Percentiles rank a stretch among this genome's conserved stretches.
Evolutionary conservation across 768 basidiomycete genomes (phyloP).

Genomic region (Kwoniella europaea): DNA sequence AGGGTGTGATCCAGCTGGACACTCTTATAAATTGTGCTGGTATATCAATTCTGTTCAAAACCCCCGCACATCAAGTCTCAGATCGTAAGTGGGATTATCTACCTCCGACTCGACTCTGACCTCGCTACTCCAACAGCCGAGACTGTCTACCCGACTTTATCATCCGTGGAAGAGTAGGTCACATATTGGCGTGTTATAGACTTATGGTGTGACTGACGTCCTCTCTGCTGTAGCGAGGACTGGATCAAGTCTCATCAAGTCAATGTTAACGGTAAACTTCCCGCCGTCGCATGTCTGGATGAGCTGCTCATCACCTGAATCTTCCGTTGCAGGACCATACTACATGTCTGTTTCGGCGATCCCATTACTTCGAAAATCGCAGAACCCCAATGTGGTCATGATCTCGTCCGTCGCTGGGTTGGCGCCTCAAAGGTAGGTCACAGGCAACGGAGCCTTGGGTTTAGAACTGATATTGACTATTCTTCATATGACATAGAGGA

Average conservation of each 20-base stretch:
- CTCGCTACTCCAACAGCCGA: conserved; percentile 21
- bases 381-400: conserved; percentile 30
- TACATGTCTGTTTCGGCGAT: conserved; percentile 29
- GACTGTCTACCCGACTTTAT: conserved; percentile 29
- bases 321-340: conserved; percentile 24
- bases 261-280: conserved; percentile 31
- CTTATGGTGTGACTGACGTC: too few species aligned
- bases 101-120: not conserved
- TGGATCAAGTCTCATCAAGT: conserved; percentile 22
- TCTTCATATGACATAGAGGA: conserved; percentile 7
- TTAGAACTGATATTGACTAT: too few species aligned
- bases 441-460: not conserved
- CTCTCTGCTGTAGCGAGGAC: conserved; percentile 25
- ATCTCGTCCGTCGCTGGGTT: conserved; percentile 38
- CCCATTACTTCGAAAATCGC: conserved; percentile 32
- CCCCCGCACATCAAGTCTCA: conserved; percentile 26
- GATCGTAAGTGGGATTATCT: conserved; percentile 30
- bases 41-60: conserved; percentile 26
- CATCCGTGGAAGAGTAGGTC: conserved; percentile 37
- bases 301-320: not conserved
- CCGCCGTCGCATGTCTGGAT: too few species aligned
- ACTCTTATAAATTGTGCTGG: conserved; percentile 48
- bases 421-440: conserved; percentile 25
- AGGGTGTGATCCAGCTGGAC: conserved; percentile 21
- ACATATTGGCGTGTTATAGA: not conserved